phyloP scores from a whole-genome alignment of 139 green algal species.

The Marvania coccoides region DNA sequence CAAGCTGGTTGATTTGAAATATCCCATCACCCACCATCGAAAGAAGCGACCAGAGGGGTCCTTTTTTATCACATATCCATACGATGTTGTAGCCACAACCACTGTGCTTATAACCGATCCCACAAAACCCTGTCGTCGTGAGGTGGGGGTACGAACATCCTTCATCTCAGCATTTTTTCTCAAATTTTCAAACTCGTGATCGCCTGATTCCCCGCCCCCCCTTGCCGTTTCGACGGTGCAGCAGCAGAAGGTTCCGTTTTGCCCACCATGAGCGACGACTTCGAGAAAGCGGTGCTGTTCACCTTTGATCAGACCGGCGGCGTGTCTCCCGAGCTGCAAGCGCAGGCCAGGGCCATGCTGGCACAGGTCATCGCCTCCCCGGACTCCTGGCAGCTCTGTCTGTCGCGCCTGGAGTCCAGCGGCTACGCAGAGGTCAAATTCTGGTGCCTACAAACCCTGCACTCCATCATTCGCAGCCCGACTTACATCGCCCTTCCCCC shows the following conservation, averaged over 20 bases:
- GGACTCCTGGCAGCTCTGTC: slow-evolving; percentile 66
- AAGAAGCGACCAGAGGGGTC: too few relatives aligned
- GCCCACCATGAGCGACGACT: slow-evolving; percentile 70
- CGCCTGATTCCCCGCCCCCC: too few relatives aligned
- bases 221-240: too few relatives aligned
- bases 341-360: slow-evolving; percentile 59
- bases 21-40: too few relatives aligned
- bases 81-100: neutral
- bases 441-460: slow-evolving; percentile 91
- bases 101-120: neutral
- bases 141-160: neutral
- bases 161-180: too few relatives aligned
- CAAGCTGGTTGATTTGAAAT: too few relatives aligned
- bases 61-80: neutral
- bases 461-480: slow-evolving; percentile 50
- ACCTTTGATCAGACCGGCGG: slow-evolving; percentile 75
- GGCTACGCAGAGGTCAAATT: slow-evolving; percentile 85
- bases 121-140: neutral
- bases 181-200: too few relatives aligned
- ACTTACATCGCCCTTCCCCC: neutral
- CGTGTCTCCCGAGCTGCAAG: slow-evolving; percentile 40
- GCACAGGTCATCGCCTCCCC: slow-evolving; percentile 42
- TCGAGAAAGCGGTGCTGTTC: slow-evolving; percentile 85
- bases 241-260: neutral
- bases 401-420: slow-evolving; percentile 57